These are phyloP conservation scores for Tetrapisispora fleetii DNA, from an alignment of 805 yeast species.

Conservation along the genomic window DNA sequence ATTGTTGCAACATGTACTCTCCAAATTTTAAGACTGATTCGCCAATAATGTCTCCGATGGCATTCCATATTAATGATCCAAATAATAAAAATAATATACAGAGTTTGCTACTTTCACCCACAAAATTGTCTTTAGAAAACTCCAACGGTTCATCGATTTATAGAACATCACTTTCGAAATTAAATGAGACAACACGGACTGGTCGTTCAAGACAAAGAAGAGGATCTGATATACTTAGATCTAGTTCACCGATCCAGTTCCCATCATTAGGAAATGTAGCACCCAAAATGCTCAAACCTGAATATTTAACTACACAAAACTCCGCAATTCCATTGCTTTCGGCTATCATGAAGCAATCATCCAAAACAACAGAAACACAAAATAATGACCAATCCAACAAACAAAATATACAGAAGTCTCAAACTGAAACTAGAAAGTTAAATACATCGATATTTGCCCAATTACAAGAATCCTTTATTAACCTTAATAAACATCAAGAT, in stretches of 20 bases:
- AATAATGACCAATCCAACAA: neutral
- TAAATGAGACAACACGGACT: conserved; percentile 18
- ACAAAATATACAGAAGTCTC: neutral
- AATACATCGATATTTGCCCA: conserved; percentile 2
- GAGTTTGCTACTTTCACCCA: conserved; percentile 19
- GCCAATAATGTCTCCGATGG: conserved; percentile 23
- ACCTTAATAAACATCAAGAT: neutral
- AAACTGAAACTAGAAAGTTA: neutral
- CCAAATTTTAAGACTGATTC: conserved; percentile 23
- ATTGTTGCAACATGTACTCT: conserved; percentile 13
- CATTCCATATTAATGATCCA: conserved; percentile 21
- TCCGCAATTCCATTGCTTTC: conserved; percentile 17
- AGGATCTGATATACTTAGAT: conserved; percentile 20
- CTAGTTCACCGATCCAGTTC: conserved; percentile 22
- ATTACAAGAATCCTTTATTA: neutral
- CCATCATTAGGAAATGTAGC: conserved; percentile 8
- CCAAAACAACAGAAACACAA: neutral
- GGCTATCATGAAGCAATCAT: conserved; percentile 11
- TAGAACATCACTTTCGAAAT: conserved; percentile 26
- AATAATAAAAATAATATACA: conserved; percentile 11
- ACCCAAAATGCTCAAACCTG: conserved; percentile 26
- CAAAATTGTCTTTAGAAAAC: conserved; percentile 21
- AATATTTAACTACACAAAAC: conserved; percentile 7
- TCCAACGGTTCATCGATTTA: conserved; percentile 7
- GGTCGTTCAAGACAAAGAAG: conserved; percentile 15